Evolutionary conservation across 2,329 filamentous ascomycete species (phyloP), one percentile per base, ranked within the genome.

Genomic region (Colletotrichum nymphaeae): DNA sequence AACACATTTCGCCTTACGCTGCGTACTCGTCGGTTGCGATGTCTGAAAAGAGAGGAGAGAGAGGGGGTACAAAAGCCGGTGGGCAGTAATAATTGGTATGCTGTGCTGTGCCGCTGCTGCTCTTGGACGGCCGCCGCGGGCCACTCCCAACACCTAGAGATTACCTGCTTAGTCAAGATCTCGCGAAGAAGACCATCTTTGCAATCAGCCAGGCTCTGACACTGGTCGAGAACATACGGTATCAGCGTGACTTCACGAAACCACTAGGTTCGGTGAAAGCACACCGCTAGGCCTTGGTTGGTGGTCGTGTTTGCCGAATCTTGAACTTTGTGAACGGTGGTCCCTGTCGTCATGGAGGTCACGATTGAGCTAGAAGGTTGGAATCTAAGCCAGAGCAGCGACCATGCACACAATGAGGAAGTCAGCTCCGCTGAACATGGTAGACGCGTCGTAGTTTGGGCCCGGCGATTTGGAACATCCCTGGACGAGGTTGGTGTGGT

Each of bases 381-480:
- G 22, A 32, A n/a, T 56, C 19, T 37, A 69, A 32, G 49, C 60
- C 52, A 42, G 67, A 58, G 35, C 53, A 28, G 42, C 53, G 67
- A 26, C 53, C 67, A 35, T 22, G 32, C 32, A 30, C 67, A 26
- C 16, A 69, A 53, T 11, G 52, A 19, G 60, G 59, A 57, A 69
- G 35, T 32, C 42, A 30, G 28, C 59, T 64, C 60, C 58, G 59
- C 57, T 68, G 46, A 37, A 55, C 65, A 62, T 30, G 30, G 37
- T 24, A 49, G 30, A 60, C 24, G 30, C 42, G 30, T 62, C 42
- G 30, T 42, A 28, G 67, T 24, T 26, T 35, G 35, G 67, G 28
- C 37, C 67, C 67, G 56, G 37, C 30, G 53, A 62, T 69, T 69
- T 53, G 67, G 67, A 69, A 22, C 60, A 65, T 59, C 60, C 66